Conservation (phyloP, 805 yeast genomes). For the Candida insectalens region DNA sequence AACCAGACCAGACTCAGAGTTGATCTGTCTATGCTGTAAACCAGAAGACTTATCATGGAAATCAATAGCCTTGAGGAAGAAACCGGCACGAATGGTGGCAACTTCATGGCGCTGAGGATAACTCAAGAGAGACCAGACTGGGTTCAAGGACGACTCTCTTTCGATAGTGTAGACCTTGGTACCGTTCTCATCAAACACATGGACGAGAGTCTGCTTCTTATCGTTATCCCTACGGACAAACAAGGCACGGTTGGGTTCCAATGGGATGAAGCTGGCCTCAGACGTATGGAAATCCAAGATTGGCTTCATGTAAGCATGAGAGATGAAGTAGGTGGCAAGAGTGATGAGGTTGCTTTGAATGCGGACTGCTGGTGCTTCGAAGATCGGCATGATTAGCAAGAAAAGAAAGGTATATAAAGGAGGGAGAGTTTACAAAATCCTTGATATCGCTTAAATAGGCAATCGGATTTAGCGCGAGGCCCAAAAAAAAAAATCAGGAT, state of each 20-base stretch:
- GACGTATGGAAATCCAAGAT: constrained; percentile 29
- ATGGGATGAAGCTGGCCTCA: constrained; percentile 31
- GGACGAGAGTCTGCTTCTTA: constrained; percentile 33
- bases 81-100: constrained; percentile 42
- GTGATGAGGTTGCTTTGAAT: constrained; percentile 31
- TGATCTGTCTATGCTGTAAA: constrained; percentile 34
- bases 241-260: constrained; percentile 31
- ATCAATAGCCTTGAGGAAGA: constrained; percentile 33
- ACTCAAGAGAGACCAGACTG: constrained; percentile 42
- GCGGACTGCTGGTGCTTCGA: constrained; percentile 39
- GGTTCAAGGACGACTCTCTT: constrained; percentile 35
- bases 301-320: constrained; percentile 30
- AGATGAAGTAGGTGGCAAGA: constrained; percentile 31
- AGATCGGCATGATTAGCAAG: constrained; percentile 28
- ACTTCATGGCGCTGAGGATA: constrained; percentile 36
- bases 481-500: neutral
- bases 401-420: too few species aligned
- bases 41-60: constrained; percentile 35
- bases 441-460: neutral
- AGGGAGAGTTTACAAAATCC: neutral
- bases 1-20: constrained; percentile 25
- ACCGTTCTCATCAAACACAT: constrained; percentile 37
- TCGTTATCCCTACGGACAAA: constrained; percentile 41
- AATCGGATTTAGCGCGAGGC: neutral
- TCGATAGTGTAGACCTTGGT: constrained; percentile 40